Percentiles rank a stretch among this genome's conserved stretches.
Conservation (phyloP, 2,329 filamentous ascomycete genomes). For the Biscogniauxia marginata region DNA sequence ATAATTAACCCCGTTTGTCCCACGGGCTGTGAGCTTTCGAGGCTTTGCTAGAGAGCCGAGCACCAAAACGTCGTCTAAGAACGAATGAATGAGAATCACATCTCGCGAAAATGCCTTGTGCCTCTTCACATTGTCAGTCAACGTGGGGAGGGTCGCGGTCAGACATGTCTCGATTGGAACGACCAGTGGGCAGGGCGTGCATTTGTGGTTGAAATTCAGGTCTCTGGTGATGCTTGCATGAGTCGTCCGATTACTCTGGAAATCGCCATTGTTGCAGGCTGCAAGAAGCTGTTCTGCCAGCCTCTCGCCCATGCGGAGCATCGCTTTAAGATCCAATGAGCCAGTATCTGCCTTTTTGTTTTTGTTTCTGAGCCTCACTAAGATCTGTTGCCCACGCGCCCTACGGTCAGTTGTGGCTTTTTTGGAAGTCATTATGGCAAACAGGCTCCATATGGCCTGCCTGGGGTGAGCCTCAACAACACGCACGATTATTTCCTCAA, state of each 20-base stretch:
- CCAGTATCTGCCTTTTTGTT: constrained; percentile 52
- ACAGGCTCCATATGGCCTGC: constrained; percentile 86
- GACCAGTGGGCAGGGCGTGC: constrained; percentile 79
- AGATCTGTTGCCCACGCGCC: constrained; percentile 50
- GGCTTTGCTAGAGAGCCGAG: constrained; percentile 90
- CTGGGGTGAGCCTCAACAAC: constrained; percentile 86
- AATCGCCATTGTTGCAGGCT: constrained; percentile 76
- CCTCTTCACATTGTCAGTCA: constrained; percentile 68
- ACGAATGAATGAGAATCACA: constrained; percentile 75
- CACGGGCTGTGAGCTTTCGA: constrained; percentile 81
- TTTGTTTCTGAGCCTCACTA: constrained; percentile 47
- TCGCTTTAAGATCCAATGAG: constrained; percentile 60
- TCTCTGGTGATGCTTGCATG: constrained; percentile 73
- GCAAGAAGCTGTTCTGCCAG: constrained; percentile 78
- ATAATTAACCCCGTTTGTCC: constrained; percentile 85
- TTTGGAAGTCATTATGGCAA: constrained; percentile 81
- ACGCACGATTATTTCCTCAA: constrained; percentile 79
- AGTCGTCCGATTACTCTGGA: constrained; percentile 64
- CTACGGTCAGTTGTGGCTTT: constrained; percentile 63
- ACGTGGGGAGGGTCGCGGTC: constrained; percentile 75
- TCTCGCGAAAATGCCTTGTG: constrained; percentile 88
- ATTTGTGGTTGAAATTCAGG: constrained; percentile 80
- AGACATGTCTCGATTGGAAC: constrained; percentile 86
- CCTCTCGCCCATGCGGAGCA: constrained; percentile 78
- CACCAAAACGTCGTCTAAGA: constrained; percentile 86